Conservation (phyloP, 257 asterid species). For the Fraxinus excelsior region DNA sequence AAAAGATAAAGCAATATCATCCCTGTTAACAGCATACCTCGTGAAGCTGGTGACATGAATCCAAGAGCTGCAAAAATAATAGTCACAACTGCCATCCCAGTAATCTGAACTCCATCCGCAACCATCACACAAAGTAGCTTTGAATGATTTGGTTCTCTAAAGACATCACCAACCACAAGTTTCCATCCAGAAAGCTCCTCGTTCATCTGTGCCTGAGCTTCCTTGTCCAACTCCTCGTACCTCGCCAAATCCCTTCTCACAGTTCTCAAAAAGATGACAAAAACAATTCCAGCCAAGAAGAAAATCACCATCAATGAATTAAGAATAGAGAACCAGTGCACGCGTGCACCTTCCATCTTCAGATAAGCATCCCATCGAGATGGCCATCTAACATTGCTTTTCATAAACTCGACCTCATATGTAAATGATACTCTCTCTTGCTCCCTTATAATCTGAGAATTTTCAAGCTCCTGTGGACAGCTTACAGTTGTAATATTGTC, state of each 20-base stretch:
- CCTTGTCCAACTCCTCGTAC: slow-evolving; percentile 54
- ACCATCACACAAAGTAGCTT: slow-evolving; percentile 46
- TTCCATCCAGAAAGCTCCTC: slow-evolving; percentile 60
- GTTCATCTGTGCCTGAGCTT: slow-evolving; percentile 52
- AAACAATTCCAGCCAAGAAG: slow-evolving; percentile 54
- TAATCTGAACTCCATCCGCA: slow-evolving; percentile 48
- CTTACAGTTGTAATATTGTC: slow-evolving; percentile 26
- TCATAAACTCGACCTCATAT: slow-evolving; percentile 47
- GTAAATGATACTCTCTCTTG: slow-evolving; percentile 46
- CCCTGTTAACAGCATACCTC: slow-evolving; percentile 56
- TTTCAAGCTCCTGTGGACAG: slow-evolving; percentile 42
- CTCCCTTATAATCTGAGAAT: slow-evolving; percentile 46
- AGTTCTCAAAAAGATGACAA: slow-evolving; percentile 49
- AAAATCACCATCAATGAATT: slow-evolving; percentile 49
- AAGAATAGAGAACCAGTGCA: slow-evolving; percentile 54
- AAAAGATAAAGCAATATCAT: slow-evolving; percentile 53
- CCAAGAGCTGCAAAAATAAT: slow-evolving; percentile 52
- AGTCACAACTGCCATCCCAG: slow-evolving; percentile 47
- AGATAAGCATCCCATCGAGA: slow-evolving; percentile 61
- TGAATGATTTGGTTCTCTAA: slow-evolving; percentile 50
- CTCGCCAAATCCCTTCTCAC: slow-evolving; percentile 53
- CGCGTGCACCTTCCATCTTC: slow-evolving; percentile 53
- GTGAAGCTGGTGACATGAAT: slow-evolving; percentile 56
- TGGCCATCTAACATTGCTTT: slow-evolving; percentile 50
- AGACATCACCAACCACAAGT: slow-evolving; percentile 57